Evolutionary conservation across 2,329 filamentous ascomycete genomes (phyloP).

Genomic region (Fusarium solani-melongenae): DNA sequence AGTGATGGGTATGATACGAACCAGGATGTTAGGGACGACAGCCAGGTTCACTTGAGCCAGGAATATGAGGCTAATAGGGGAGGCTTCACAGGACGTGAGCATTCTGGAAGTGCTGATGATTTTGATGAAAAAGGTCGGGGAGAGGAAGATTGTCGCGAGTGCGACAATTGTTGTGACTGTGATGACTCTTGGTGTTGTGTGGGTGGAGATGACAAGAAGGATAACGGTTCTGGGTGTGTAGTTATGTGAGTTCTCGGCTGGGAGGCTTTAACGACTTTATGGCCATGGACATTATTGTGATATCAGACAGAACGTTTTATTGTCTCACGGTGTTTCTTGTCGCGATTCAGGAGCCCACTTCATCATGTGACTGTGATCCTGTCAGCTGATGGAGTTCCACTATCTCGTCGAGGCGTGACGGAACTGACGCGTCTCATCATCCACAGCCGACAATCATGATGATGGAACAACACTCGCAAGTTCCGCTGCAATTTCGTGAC

Average conservation of each 20-base stretch:
- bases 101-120: not conserved
- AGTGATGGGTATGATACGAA: slow-evolving; percentile 14
- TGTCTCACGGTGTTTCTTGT: too few relatives aligned
- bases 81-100: not conserved
- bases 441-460: not conserved
- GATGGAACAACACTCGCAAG: not conserved
- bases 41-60: not conserved
- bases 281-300: too few relatives aligned
- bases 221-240: slow-evolving; percentile 14
- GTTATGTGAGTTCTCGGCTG: slow-evolving; percentile 19
- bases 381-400: too few relatives aligned
- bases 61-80: not conserved
- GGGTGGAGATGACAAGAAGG: not conserved
- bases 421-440: too few relatives aligned
- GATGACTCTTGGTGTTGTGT: slow-evolving; percentile 2
- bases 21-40: not conserved
- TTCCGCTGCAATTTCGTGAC: not conserved
- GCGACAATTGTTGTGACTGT: not conserved
- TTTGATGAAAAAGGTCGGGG: not conserved
- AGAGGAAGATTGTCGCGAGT: not conserved
- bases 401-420: too few relatives aligned
- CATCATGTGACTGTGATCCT: too few relatives aligned
- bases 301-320: too few relatives aligned
- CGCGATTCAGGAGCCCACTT: too few relatives aligned
- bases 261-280: too few relatives aligned